Evolutionary conservation across 2,329 filamentous ascomycete species (phyloP).

Genomic region (Penicillium sp.): DNA sequence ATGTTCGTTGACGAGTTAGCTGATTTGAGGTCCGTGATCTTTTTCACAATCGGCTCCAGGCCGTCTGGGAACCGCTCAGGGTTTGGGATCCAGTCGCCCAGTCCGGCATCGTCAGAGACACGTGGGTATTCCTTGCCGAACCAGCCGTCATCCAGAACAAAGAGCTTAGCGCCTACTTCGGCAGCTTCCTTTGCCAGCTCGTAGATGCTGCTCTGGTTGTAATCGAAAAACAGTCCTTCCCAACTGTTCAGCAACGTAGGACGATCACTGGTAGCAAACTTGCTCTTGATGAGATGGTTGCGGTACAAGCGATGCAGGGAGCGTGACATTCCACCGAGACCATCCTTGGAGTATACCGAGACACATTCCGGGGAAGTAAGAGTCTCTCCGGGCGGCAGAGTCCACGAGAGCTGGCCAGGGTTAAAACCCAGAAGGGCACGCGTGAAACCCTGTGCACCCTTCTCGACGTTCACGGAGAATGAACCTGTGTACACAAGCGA

Average conservation of each 20-base stretch:
- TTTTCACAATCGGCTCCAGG: conserved; percentile 52
- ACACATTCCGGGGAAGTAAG: conserved; percentile 64
- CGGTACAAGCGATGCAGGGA: conserved; percentile 62
- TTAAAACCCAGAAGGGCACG: conserved; percentile 63
- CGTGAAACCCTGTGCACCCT: conserved; percentile 61
- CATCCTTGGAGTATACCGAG: conserved; percentile 59
- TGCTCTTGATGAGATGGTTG: conserved; percentile 60
- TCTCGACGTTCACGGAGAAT: conserved; percentile 62
- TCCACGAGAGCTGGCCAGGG: conserved; percentile 60
- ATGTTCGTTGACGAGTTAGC: conserved; percentile 51
- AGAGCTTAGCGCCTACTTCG: conserved; percentile 60
- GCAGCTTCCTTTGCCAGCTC: conserved; percentile 58
- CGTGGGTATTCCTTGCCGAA: conserved; percentile 65
- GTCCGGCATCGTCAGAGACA: conserved; percentile 55
- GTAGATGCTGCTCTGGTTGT: conserved; percentile 58
- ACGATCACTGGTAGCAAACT: conserved; percentile 53
- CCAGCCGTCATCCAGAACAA: conserved; percentile 68
- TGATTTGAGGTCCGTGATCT: conserved; percentile 53
- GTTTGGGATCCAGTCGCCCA: conserved; percentile 65
- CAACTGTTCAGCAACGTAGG: conserved; percentile 65
- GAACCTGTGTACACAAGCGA: conserved; percentile 65
- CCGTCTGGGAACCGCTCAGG: conserved; percentile 60
- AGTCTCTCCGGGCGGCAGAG: conserved; percentile 55
- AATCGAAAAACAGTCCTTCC: conserved; percentile 63
- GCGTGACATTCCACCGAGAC: conserved; percentile 62